A percentile compares a stretch with the other conserved stretches of the same genome.
Evolutionary conservation across 2,329 filamentous ascomycete species (phyloP).

Genomic region (Diatrype stigma): DNA sequence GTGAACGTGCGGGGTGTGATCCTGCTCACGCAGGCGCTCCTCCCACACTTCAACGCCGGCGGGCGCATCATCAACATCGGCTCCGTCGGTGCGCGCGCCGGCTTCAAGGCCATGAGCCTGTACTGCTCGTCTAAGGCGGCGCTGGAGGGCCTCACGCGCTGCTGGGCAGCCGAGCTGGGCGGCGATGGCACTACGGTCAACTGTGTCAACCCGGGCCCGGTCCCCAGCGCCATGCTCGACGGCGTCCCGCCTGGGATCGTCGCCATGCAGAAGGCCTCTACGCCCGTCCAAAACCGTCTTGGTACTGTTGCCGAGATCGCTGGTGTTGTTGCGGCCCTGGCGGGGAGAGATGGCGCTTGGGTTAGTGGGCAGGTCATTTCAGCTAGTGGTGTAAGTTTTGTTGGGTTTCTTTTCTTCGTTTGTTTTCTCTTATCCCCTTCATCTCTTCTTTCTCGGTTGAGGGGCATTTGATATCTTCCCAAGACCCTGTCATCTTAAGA

Average conservation of each 20-base stretch:
- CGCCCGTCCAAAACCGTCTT: constrained; percentile 46
- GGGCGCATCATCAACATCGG: constrained; percentile 56
- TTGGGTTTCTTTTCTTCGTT: background rate
- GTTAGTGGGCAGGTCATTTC: constrained; percentile 52
- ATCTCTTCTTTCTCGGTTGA: no score
- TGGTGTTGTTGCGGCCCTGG: constrained; percentile 52
- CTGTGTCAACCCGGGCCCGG: constrained; percentile 54
- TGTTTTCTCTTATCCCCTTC: no score
- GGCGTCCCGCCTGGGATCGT: constrained; percentile 46
- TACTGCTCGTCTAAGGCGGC: constrained; percentile 58
- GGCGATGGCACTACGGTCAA: constrained; percentile 56
- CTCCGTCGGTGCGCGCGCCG: constrained; percentile 46
- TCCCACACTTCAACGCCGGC: constrained; percentile 44
- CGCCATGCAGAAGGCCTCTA: constrained; percentile 44
- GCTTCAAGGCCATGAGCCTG: constrained; percentile 40
- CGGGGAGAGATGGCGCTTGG: constrained; percentile 44
- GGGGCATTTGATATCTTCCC: no score
- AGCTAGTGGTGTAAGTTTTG: constrained; percentile 43
- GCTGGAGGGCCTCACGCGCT: constrained; percentile 55
- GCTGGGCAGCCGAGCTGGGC: constrained; percentile 56
- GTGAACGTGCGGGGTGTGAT: constrained; percentile 53
- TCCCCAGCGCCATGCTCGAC: constrained; percentile 54
- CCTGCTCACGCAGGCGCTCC: constrained; percentile 48
- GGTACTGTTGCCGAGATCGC: constrained; percentile 52
- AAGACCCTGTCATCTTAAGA: background rate